Base-by-base conservation (phyloP, 2,329 filamentous ascomycete species). In the Fusarium devonianum region DNA sequence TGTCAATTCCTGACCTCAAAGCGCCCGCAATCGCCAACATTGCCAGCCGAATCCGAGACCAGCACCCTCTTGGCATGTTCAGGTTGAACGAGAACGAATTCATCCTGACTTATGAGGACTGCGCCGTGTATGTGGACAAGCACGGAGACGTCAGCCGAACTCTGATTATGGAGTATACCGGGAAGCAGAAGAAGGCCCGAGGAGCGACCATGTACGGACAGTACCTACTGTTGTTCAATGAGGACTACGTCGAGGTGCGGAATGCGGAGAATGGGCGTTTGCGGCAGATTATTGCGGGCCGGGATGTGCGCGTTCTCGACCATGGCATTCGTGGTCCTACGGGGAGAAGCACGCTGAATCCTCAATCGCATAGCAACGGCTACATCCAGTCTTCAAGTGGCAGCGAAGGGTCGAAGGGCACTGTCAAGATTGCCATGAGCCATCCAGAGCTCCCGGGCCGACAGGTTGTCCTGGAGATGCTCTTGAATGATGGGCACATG, bases 111-210 rank as follows among this genome's bases (percentile, higher is more conserved):
- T 99, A 97, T 71, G 90, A 95, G 72, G 92, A 97, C 71, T 97
- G 93, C 64, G 94, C 92, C 13, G 92, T 99, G 7, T 99, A 97
- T 67, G 89, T 97, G 68, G 95, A 99, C 77, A 97, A 97, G 74
- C 92, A 97, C 71, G 94, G 94, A 60, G 94, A 99, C 54, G 91
- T 99, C 19, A 93, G 87, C 28, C 88, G 95, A 34, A 91, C 88
- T 19, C 90, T 97, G 49, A 92, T 97, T 66, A 96, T 99, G 92
- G 92, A 97, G 69, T 99, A 97, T 71, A 94, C 96, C n/a, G 94
- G 94, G 60, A 93, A 88, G 66, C 81, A 84, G 68, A 84, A 84
- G 72, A 84, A 83, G 71, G 94, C 94, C 2, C 87, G 88, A 55
- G 85, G 86, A 10, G 92, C 92, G 2, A 94, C 92, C 54, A 87